Conservation (phyloP, 768 basidiomycete species). For the Suillus alpinus region DNA sequence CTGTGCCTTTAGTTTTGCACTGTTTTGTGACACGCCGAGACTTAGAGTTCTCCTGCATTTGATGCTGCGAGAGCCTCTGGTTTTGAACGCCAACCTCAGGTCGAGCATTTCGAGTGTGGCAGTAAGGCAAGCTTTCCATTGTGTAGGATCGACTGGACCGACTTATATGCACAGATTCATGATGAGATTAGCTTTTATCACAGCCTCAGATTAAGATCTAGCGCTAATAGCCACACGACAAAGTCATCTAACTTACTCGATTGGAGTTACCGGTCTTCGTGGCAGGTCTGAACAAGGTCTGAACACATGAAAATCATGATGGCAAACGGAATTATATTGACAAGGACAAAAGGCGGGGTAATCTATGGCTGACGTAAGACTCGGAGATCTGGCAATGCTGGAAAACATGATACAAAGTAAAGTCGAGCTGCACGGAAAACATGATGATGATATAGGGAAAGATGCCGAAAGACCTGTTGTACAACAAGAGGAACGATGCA, state of each 20-base stretch:
- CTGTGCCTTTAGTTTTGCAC: not conserved
- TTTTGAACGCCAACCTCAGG: not conserved
- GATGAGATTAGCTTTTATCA: not conserved
- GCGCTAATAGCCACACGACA: not conserved
- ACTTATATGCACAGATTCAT: not conserved
- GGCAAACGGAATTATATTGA: not conserved
- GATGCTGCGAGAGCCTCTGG: not conserved
- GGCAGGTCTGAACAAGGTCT: not conserved
- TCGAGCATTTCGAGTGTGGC: not conserved
- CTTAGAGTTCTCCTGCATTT: not conserved
- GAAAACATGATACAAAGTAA: conserved; percentile 2
- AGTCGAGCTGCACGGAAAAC: not conserved
- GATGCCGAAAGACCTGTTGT: conserved; percentile 7
- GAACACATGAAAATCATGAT: not conserved
- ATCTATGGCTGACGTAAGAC: not conserved
- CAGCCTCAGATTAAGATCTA: conserved; percentile 1
- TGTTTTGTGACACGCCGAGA: not conserved
- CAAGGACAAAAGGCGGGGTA: not conserved
- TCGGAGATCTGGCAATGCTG: not conserved
- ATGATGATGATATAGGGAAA: conserved; percentile 6
- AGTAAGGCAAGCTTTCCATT: not conserved
- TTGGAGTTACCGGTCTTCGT: not conserved
- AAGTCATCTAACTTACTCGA: not conserved
- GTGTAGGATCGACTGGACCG: not conserved
- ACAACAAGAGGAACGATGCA: conserved; percentile 15